Evolutionary conservation across 768 basidiomycete species (phyloP), one percentile per base, ranked within the genome.

Genomic region (Cystoderma amianthinum): DNA sequence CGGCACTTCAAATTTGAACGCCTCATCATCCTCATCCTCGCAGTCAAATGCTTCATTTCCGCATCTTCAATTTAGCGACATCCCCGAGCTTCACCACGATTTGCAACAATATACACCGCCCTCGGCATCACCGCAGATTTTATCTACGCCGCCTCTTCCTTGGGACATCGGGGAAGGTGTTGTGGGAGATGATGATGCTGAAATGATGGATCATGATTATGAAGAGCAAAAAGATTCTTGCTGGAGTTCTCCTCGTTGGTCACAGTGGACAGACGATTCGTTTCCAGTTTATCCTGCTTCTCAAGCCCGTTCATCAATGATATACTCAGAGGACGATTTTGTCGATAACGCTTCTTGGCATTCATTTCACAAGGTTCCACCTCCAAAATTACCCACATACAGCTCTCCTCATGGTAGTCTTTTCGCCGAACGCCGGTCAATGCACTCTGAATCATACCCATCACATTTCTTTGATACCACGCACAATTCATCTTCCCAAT

Each of bases 21-120:
- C 16, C 37, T 38, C 37, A 9, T 11, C 10, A 17, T 11, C n/a
- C 15, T 18, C 16, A 11, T 38, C 10, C 37, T 10, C 18, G 9
- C 12, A 9, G 16, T 7, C 34, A 12, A 12, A 36, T 9, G 13
- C 34, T 9, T 18, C 13, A 7, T 17, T 18, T n/a, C 34, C 7
- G 16, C 12, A 5, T 12, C 17, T 11, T 24, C 39, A 25, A 16
- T 40, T n/a, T 32, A 45, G 24, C 28, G 52, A 58, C 24, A 38
- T 59, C 42, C 58, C 58, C 2, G 57, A 58, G 37, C 44, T 60
- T 24, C 54, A 50, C 39, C 51, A 57, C 41, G 58, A 59, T 41
- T 48, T 50, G 7, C 25, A 28, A 7, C 25, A 28, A 28, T 28
- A 28, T 28, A 28, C 34, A 16, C 34, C 12, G 17, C 12, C 34